These are phyloP conservation scores for Casuarina cunninghamiana DNA, from an alignment of 306 rosid genomes.

Conservation along the genomic window DNA sequence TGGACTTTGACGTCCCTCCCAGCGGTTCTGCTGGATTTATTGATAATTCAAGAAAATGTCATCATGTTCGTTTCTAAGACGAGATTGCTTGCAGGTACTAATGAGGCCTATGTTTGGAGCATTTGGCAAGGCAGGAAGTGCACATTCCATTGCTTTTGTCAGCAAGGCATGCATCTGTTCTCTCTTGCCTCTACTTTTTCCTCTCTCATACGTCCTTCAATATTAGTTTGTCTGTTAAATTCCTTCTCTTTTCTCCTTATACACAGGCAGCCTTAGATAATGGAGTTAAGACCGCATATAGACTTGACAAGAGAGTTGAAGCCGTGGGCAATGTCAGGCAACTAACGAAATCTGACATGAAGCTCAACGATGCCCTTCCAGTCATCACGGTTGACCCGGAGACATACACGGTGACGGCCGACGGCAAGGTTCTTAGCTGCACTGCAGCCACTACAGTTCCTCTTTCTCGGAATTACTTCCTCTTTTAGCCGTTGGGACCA, in stretches of 20 bases:
- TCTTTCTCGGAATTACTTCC: conserved; percentile 77
- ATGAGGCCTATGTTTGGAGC: conserved; percentile 95
- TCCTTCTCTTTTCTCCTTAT: conserved; percentile 7
- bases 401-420: conserved; percentile 67
- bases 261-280: conserved; percentile 57
- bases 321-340: conserved; percentile 67
- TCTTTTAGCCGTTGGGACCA: conserved; percentile 43
- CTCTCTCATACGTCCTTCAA: conserved; percentile 6
- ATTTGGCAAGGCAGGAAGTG: conserved; percentile 81
- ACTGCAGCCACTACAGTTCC: conserved; percentile 64
- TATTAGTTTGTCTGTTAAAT: not conserved
- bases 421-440: conserved; percentile 75
- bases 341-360: conserved; percentile 85
- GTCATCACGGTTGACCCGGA: conserved; percentile 84
- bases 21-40: conserved; percentile 1
- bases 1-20: not conserved
- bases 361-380: conserved; percentile 80
- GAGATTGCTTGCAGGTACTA: conserved; percentile 49
- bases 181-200: conserved; percentile 14
- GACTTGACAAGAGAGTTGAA: conserved; percentile 67
- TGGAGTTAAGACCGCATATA: conserved; percentile 61
- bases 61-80: not conserved
- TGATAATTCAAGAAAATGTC: conserved; percentile 2
- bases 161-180: conserved; percentile 69
- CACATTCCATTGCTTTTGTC: conserved; percentile 81